Evolutionary conservation across 225 moss, liverwort and hornwort genomes (phyloP).

Genomic region (Ulota crispa): DNA sequence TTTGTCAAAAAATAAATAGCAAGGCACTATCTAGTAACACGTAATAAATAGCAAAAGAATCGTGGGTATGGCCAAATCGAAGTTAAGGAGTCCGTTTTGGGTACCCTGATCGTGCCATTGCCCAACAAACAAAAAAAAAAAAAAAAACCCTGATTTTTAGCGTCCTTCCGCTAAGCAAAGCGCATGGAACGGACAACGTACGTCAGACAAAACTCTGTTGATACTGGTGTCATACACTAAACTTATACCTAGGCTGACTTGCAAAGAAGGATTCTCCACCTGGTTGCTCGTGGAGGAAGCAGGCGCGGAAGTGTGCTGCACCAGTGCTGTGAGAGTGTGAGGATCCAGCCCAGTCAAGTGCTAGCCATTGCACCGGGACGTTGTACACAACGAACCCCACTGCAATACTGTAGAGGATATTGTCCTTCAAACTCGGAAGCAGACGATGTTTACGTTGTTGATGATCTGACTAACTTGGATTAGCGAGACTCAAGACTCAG

Average conservation of each 20-base stretch:
- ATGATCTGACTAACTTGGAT: neutral
- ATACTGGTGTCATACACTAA: neutral
- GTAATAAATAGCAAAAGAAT: no score
- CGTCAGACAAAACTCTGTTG: neutral
- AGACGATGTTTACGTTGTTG: neutral
- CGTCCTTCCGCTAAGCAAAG: neutral
- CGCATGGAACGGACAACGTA: neutral
- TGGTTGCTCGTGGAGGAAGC: neutral
- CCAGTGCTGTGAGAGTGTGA: neutral
- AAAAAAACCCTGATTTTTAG: neutral
- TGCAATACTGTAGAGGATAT: neutral
- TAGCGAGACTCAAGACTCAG: neutral
- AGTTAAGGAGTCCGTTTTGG: no score
- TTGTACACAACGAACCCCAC: no score
- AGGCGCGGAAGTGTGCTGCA: neutral
- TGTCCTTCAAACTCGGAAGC: neutral
- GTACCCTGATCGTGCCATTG: no score
- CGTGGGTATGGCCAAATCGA: no score
- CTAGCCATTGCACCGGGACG: neutral
- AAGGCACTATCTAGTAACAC: no score
- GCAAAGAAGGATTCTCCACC: neutral
- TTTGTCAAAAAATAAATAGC: no score
- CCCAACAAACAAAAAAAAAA: no score
- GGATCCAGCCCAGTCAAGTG: neutral
- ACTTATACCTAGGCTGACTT: neutral